Base-by-base conservation (phyloP, 768 basidiomycete species). In the Hericium alpestre region DNA sequence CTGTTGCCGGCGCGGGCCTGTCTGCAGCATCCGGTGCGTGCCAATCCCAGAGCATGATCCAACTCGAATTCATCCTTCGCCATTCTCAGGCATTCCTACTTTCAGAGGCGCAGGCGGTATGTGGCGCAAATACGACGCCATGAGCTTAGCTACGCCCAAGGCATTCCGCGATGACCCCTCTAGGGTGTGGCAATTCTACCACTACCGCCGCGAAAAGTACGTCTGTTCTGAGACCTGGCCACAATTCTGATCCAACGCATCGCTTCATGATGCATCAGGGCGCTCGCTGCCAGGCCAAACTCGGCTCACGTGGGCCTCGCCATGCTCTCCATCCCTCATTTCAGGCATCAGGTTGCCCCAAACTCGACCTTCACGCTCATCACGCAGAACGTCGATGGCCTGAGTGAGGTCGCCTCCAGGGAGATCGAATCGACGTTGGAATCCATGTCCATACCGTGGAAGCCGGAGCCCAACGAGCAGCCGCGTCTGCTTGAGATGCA, bases 371-470 rank as follows among this genome's bases (percentile, higher is more conserved):
- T 80, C 62, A 71, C 76, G 3, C 73, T 81, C 25, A 73, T 83
- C 46, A 84, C 81, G 13, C 82, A 84, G 63, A 83, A 84, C 63
- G 76, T 83, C n/a, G 83, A 86, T 60, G 76, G 79, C 3, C 71
- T 83, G 20, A 76, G 75, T 58, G 57, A 64, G 4, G 65, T 69
- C 56, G 74, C 80, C 1, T 64, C 77, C 11, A 20, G 27, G 48
- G n/a, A 46, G n/a, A 13, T 53, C 56, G 10, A 38, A 23, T 50
- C 49, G 38, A 16, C 32, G 38, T n/a, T 53, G n/a, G 12, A 37
- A 37, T 15, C 13, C 15, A 11, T 38, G 37, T 16, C 27, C 18
- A 38, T 7, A 32, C 10, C 51, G 56, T 6, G 50, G 50, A 22
- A 47, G 54, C 38, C 58, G 61, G 23, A 59, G 46, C 37, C 59